These are phyloP conservation scores for Herpotrichia juniperi DNA, from an alignment of 2,329 filamentous ascomycete species.

Conservation along the genomic window DNA sequence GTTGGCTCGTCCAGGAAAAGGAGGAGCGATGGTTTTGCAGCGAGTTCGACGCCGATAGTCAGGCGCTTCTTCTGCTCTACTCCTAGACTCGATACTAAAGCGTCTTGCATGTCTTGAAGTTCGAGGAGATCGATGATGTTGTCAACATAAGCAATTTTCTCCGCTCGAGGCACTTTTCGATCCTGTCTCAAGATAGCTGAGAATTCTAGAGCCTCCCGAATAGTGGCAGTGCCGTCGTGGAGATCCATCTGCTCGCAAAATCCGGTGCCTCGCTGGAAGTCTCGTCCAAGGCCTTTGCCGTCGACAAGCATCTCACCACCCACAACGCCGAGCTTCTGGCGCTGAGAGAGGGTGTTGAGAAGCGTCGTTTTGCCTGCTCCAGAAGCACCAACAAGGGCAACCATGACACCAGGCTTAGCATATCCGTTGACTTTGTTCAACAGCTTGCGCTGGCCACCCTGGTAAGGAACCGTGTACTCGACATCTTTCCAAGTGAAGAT, in stretches of 20 bases:
- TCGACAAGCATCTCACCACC: conserved; percentile 76
- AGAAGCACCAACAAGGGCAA: conserved; percentile 81
- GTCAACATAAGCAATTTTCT: conserved; percentile 71
- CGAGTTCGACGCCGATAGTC: conserved; percentile 74
- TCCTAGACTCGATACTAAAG: conserved; percentile 67
- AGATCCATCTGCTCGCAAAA: conserved; percentile 77
- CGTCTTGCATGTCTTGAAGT: conserved; percentile 69
- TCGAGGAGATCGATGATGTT: conserved; percentile 70
- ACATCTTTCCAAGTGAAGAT: conserved; percentile 47
- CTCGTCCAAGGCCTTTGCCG: conserved; percentile 63
- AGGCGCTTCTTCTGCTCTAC: conserved; percentile 75
- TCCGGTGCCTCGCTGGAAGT: conserved; percentile 72
- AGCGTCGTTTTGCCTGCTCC: conserved; percentile 85
- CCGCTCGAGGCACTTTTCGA: conserved; percentile 57
- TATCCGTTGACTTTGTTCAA: conserved; percentile 76
- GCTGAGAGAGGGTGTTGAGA: conserved; percentile 76
- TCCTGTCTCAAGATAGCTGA: conserved; percentile 70
- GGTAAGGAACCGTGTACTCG: conserved; percentile 75
- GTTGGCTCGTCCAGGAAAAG: conserved; percentile 77
- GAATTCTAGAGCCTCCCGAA: conserved; percentile 72
- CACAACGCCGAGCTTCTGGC: conserved; percentile 69
- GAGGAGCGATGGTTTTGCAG: conserved; percentile 65
- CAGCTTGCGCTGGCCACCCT: conserved; percentile 66
- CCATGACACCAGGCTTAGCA: conserved; percentile 79
- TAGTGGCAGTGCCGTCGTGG: conserved; percentile 70